Percentiles rank a stretch among this genome's conserved stretches.
Conservation (phyloP, 345 rosid species). For the Gossypium anomalum region DNA sequence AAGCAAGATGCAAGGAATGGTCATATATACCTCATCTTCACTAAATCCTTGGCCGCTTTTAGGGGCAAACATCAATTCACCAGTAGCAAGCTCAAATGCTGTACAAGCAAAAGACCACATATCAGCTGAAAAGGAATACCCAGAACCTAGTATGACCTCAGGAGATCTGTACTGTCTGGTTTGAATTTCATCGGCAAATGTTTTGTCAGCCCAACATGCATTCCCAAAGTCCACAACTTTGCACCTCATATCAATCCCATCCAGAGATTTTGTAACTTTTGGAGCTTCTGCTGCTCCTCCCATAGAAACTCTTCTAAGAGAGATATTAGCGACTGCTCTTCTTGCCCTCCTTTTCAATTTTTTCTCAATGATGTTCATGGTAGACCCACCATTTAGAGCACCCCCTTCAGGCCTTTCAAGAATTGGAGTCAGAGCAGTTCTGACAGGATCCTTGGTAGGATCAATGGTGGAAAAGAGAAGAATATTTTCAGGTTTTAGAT, state of each 20-base stretch:
- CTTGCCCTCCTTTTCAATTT: conserved; percentile 87
- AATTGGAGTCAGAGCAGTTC: conserved; percentile 63
- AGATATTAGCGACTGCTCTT: conserved; percentile 83
- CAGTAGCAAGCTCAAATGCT: conserved; percentile 96
- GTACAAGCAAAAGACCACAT: conserved; percentile 99
- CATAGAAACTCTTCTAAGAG: conserved; percentile 66
- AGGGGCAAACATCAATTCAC: conserved; percentile 94
- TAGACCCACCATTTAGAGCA: conserved; percentile 48
- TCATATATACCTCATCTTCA: conserved; percentile 79
- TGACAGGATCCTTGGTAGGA: conserved; percentile 80
- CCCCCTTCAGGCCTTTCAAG: conserved; percentile 85
- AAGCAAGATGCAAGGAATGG: not conserved
- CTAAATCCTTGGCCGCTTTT: conserved; percentile 69
- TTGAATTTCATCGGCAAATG: conserved; percentile 85
- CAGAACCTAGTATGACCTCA: conserved; percentile 70
- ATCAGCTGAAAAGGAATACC: conserved; percentile 79
- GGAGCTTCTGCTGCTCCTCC: conserved; percentile 31
- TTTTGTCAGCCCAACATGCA: conserved; percentile 87
- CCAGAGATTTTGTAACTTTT: conserved; percentile 51
- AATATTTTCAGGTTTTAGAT: conserved; percentile 92
- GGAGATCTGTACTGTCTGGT: conserved; percentile 99
- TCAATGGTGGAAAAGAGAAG: conserved; percentile 86
- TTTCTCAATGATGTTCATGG: conserved; percentile 83
- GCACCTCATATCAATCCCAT: conserved; percentile 84
- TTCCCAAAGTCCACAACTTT: conserved; percentile 98